Conservation (phyloP, 2,329 filamentous ascomycete species). For the Ophidiomyces ophidiicola region DNA sequence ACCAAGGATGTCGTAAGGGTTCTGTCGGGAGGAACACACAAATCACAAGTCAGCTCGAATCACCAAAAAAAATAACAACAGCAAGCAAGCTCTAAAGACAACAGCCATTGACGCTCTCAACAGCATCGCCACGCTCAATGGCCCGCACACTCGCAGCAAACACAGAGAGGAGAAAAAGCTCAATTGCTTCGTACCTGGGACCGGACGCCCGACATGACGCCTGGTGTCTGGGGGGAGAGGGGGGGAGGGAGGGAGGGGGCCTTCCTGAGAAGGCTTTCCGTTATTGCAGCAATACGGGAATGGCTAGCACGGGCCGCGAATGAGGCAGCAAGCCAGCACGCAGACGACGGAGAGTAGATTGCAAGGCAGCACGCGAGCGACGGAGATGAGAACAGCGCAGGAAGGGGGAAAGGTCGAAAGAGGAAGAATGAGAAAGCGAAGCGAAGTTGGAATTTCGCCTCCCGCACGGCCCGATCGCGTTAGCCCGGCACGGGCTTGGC, state of each 20-base stretch:
- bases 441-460: slow-evolving; percentile 16
- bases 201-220: slow-evolving; percentile 43
- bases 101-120: slow-evolving; percentile 13
- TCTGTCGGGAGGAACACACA: slow-evolving; percentile 46
- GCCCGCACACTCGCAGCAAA: neutral
- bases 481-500: neutral
- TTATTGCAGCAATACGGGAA: slow-evolving; percentile 37
- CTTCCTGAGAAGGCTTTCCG: slow-evolving; percentile 41
- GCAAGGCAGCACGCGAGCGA: too few species aligned
- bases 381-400: too few species aligned
- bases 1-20: slow-evolving; percentile 98
- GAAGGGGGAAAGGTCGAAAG: too few species aligned
- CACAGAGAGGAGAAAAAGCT: neutral
- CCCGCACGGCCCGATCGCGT: slow-evolving; percentile 2
- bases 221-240: too few species aligned
- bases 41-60: slow-evolving; percentile 18
- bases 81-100: slow-evolving; percentile 2
- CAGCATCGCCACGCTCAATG: slow-evolving; percentile 2
- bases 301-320: slow-evolving; percentile 6
- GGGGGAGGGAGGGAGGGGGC: too few species aligned
- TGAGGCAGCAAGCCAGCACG: too few species aligned
- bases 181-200: slow-evolving; percentile 36
- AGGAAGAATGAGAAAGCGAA: slow-evolving; percentile 18
- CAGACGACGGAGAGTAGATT: too few species aligned
- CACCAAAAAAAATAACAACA: slow-evolving; percentile 1